Base-by-base conservation (phyloP, 2,329 filamentous ascomycete genomes). In the Phialemoniopsis sp. region DNA sequence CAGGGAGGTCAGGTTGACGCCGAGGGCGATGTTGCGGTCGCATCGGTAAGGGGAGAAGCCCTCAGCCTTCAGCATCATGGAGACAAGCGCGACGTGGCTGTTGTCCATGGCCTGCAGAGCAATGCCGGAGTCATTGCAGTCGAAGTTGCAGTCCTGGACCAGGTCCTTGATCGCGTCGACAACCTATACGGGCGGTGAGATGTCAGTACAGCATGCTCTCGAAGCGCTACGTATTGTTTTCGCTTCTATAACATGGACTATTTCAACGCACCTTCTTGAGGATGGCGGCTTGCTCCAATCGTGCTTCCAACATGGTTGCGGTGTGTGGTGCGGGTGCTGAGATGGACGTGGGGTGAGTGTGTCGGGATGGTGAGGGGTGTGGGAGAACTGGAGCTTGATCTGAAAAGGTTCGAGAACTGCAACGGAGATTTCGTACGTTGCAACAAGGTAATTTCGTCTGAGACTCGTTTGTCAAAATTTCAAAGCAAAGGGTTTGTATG, bases 31-130 rank as follows among this genome's bases (percentile, higher is more conserved):
- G 73, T 98, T 98, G 61, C 94, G 91, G 71, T 98, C 93, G 77
- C 93, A 98, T 65, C 93, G 89, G 78, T 89, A 98, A 38, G 89
- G 90, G 7, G 82, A 84, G 76, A 98, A 98, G 53, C 82, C 83
- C 63, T 97, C 93, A 45, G 91, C 87, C 72, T 93, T 93, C 64
- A 98, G 86, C 77, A 95, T 83, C 93, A 98, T 98, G 51, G 93
- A 96, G 39, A 98, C 93, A 40, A 98, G 87, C 46, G 93, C 93
- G 56, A 98, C 93, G 70, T 98, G 93, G 21, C 90, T 97, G 80
- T 97, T 98, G 76, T 98, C 93, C 94, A 98, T 98, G 59, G 93
- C 93, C 70, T 98, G 93, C 41, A 98, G 87, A 37, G 91, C 90
- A 59, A 98, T 93, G 47, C 93, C 93, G 40, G 89, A 91, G 77